phyloP scores from a whole-genome alignment of 345 rosid genomes.

The Boechera retrofracta region DNA sequence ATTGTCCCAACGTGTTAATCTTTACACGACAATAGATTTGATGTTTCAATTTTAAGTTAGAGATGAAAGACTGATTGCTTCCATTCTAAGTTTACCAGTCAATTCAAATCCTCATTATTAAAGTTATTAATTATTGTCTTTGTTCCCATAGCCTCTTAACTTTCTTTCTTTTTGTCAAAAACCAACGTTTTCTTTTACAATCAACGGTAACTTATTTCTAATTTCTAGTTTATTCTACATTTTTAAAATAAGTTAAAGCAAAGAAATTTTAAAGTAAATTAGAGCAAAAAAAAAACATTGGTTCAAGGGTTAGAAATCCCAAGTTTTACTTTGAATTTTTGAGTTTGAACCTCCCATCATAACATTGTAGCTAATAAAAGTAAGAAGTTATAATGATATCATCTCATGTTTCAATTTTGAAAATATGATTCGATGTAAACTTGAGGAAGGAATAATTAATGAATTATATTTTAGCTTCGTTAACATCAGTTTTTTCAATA shows the following conservation, averaged over 20 bases:
- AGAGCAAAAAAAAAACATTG: not conserved
- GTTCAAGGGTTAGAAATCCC: not conserved
- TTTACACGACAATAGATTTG: slow-evolving; percentile 43
- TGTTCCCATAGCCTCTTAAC: not conserved
- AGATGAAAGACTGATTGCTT: slow-evolving; percentile 27
- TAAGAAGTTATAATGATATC: not conserved
- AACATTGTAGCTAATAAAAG: not conserved
- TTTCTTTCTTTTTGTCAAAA: not conserved
- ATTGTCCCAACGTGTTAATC: slow-evolving; percentile 42
- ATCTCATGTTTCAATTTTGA: not conserved
- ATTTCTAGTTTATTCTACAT: not conserved
- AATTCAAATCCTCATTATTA: slow-evolving; percentile 8
- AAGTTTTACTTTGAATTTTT: not conserved
- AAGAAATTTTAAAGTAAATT: too few relatives aligned
- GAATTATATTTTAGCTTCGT: not conserved
- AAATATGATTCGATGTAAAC: not conserved
- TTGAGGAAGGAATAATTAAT: not conserved
- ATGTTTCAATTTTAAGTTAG: slow-evolving; percentile 38
- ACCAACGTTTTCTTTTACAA: not conserved
- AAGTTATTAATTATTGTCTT: slow-evolving; percentile 5
- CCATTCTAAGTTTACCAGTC: slow-evolving; percentile 40
- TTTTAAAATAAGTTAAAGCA: not conserved
- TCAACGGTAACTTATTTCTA: slow-evolving; percentile 5
- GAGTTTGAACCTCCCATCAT: not conserved
- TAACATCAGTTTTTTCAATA: not conserved